Percentiles rank a stretch among this genome's conserved stretches.
Evolutionary conservation across 129 eudicot species (phyloP).

Genomic region (Artemisia argyi): DNA sequence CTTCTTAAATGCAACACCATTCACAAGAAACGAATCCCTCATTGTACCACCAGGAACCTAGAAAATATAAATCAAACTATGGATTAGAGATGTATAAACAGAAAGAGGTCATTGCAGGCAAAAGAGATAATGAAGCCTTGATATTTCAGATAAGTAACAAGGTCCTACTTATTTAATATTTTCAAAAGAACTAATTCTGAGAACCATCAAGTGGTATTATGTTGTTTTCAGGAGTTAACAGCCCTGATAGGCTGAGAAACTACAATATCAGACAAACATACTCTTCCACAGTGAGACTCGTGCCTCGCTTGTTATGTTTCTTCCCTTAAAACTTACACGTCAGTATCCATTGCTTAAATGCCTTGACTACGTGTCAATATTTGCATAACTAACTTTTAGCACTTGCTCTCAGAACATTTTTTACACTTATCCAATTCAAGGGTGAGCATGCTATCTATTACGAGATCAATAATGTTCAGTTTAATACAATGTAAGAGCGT

Average conservation of each 20-base stretch:
- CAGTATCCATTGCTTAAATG: neutral
- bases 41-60: constrained; percentile 98
- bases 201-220: neutral
- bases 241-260: neutral
- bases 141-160: neutral
- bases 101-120: constrained; percentile 2
- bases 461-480: neutral
- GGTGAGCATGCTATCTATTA: neutral
- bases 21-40: constrained; percentile 94
- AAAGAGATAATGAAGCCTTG: neutral
- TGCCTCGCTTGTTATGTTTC: constrained; percentile 7
- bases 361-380: neutral
- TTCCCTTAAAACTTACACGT: neutral
- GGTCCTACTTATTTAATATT: neutral
- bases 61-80: constrained; percentile 12
- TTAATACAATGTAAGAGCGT: neutral
- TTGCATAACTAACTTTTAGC: constrained; percentile 3
- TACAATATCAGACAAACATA: neutral
- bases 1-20: constrained; percentile 96
- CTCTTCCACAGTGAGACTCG: neutral
- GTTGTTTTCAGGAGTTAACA: constrained; percentile 4
- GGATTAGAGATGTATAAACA: neutral
- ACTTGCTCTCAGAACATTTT: neutral
- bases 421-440: neutral
- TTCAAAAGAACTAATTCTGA: neutral